phyloP scores from a whole-genome alignment of 768 basidiomycete genomes.

The Rhizopogon rudus region DNA sequence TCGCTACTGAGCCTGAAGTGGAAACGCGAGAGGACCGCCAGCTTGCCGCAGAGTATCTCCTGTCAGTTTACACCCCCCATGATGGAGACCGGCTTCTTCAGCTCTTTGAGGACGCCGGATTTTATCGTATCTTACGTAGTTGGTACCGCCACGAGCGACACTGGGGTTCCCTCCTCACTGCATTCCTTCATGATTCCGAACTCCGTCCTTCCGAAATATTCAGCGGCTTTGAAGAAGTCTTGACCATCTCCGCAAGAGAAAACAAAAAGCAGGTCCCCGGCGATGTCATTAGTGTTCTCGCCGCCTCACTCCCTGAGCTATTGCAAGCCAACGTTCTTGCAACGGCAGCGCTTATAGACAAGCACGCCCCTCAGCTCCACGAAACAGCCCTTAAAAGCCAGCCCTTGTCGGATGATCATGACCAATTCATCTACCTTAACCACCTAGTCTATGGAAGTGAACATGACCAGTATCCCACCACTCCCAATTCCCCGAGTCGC shows the following conservation, averaged over 20 bases:
- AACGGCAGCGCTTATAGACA: constrained; percentile 73
- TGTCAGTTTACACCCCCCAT: constrained; percentile 87
- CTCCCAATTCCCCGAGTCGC: constrained; percentile 33
- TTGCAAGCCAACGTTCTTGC: constrained; percentile 53
- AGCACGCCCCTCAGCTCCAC: constrained; percentile 63
- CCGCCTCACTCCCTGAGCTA: constrained; percentile 59
- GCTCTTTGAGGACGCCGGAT: constrained; percentile 79
- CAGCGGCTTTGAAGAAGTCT: constrained; percentile 55
- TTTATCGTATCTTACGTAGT: constrained; percentile 84
- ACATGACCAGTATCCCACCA: constrained; percentile 15
- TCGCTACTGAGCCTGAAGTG: constrained; percentile 70
- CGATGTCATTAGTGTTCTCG: constrained; percentile 50
- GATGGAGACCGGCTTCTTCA: constrained; percentile 60
- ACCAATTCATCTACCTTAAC: constrained; percentile 73
- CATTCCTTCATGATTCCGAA: constrained; percentile 72
- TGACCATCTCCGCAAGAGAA: constrained; percentile 39
- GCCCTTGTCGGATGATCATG: constrained; percentile 37
- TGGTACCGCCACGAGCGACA: constrained; percentile 72
- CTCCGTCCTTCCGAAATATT: constrained; percentile 60
- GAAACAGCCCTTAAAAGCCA: constrained; percentile 52
- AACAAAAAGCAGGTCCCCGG: constrained; percentile 49
- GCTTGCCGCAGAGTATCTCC: constrained; percentile 87
- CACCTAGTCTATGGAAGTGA: constrained; percentile 60
- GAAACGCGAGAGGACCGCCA: constrained; percentile 91
- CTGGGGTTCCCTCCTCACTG: constrained; percentile 71